These are phyloP conservation scores for Schoenoplectus tabernaemontani DNA, from an alignment of 202 grass and related monocot genomes.

Conservation along the genomic window DNA sequence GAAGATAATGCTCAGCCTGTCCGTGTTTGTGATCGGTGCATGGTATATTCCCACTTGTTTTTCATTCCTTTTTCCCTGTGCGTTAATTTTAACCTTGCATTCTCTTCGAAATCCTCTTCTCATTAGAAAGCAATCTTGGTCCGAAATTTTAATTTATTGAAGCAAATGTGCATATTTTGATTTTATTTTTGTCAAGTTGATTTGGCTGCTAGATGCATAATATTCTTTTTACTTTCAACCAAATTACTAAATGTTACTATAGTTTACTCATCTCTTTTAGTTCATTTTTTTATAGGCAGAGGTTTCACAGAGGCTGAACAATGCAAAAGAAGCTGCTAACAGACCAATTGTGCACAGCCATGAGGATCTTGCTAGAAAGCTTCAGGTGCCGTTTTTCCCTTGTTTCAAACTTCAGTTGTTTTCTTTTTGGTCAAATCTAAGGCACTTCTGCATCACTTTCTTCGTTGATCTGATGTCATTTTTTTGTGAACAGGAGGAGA, in stretches of 20 bases:
- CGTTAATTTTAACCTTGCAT: constrained; percentile 10
- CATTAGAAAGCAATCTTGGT: not conserved
- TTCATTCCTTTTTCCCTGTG: not conserved
- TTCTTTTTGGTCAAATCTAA: not conserved
- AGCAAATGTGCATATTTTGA: not conserved
- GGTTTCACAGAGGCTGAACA: constrained; percentile 75
- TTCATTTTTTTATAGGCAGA: constrained; percentile 47
- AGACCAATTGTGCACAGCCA: constrained; percentile 76
- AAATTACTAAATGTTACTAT: not conserved
- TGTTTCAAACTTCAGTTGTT: not conserved
- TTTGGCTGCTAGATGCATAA: not conserved
- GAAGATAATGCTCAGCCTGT: constrained; percentile 67
- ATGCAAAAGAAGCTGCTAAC: constrained; percentile 64
- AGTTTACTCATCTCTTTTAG: not conserved
- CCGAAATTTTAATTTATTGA: not conserved
- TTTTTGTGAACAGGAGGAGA: constrained; percentile 59
- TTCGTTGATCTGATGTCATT: not conserved
- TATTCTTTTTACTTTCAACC: not conserved
- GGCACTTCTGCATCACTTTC: not conserved
- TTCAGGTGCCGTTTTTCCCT: constrained; percentile 47
- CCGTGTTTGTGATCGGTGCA: constrained; percentile 94
- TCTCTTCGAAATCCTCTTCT: constrained; percentile 5
- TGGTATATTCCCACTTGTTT: constrained; percentile 39
- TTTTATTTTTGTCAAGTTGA: too few relatives aligned
- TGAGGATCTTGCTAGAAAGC: constrained; percentile 87